Conservation (phyloP, 805 yeast genomes). For the Teunomyces lycoperdinae region DNA sequence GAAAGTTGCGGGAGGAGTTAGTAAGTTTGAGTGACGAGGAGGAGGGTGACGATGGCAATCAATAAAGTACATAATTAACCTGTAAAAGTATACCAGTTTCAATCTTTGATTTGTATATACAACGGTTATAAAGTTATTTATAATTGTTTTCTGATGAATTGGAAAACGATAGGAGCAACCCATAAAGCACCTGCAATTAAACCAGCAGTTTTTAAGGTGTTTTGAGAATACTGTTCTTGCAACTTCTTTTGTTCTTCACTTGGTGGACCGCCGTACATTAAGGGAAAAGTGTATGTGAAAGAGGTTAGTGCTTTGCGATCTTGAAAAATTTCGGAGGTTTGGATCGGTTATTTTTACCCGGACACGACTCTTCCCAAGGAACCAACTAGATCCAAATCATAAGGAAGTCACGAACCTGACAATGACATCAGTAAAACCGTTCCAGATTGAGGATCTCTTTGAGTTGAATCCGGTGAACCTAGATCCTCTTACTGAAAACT, state of each 20-base stretch:
- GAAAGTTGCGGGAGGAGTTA: conserved; percentile 36
- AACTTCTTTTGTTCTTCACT: conserved; percentile 65
- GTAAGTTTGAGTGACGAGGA: conserved; percentile 19
- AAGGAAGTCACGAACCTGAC: background rate
- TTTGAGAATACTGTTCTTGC: conserved; percentile 60
- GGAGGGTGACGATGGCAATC: conserved; percentile 1
- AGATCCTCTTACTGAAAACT: conserved; percentile 90
- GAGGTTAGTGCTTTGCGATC: background rate
- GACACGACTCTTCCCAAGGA: background rate
- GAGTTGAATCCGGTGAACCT: conserved; percentile 71
- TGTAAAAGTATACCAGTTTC: background rate
- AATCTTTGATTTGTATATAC: background rate
- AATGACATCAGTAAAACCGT: conserved; percentile 89
- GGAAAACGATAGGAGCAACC: conserved; percentile 53
- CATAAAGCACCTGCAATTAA: conserved; percentile 64
- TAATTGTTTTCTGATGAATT: conserved; percentile 51
- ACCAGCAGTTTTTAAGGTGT: conserved; percentile 59
- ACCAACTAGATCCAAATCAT: background rate
- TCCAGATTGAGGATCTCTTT: conserved; percentile 82
- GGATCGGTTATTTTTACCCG: background rate
- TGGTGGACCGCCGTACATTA: conserved; percentile 51
- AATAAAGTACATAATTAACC: background rate
- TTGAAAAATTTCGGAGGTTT: conserved; percentile 2
- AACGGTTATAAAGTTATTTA: conserved; percentile 12
- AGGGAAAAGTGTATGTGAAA: background rate